These are phyloP conservation scores for Psilocybe cubensis DNA, from an alignment of 768 basidiomycete species.

Conservation along the genomic window DNA sequence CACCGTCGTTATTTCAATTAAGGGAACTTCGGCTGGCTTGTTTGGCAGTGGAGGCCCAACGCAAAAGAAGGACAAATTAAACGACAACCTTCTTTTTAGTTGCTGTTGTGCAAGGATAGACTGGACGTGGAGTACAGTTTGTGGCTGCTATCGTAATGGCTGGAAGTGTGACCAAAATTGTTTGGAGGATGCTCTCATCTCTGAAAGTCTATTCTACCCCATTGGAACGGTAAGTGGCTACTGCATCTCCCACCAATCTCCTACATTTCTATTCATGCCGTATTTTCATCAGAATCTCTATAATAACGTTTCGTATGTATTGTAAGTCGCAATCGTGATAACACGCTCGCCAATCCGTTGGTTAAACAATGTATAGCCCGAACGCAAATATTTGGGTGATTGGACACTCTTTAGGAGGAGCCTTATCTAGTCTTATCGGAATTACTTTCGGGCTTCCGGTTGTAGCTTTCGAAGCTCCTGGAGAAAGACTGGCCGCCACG, in stretches of 20 bases:
- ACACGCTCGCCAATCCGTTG: not conserved
- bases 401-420: slow-evolving; percentile 74
- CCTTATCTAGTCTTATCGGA: slow-evolving; percentile 82
- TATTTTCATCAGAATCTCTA: slow-evolving; percentile 74
- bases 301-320: slow-evolving; percentile 92
- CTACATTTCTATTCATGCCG: slow-evolving; percentile 1
- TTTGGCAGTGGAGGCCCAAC: slow-evolving; percentile 83
- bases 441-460: slow-evolving; percentile 88
- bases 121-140: slow-evolving; percentile 94
- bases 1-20: slow-evolving; percentile 87
- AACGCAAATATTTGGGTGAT: slow-evolving; percentile 87
- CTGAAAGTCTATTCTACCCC: slow-evolving; percentile 88
- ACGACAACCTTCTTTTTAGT: slow-evolving; percentile 91
- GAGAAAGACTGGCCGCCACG: slow-evolving; percentile 77
- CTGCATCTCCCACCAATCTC: too few relatives aligned
- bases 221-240: slow-evolving; percentile 86
- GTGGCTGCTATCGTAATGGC: slow-evolving; percentile 81
- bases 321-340: slow-evolving; percentile 39
- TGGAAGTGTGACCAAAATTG: slow-evolving; percentile 86
- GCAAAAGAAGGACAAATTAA: slow-evolving; percentile 88
- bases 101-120: slow-evolving; percentile 94
- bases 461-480: slow-evolving; percentile 89
- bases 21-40: slow-evolving; percentile 85
- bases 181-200: slow-evolving; percentile 71
- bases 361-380: slow-evolving; percentile 44